Evolutionary conservation across 495 filamentous ascomycete genomes (phyloP).

Genomic region (Friedmanniomyces endolithicus): DNA sequence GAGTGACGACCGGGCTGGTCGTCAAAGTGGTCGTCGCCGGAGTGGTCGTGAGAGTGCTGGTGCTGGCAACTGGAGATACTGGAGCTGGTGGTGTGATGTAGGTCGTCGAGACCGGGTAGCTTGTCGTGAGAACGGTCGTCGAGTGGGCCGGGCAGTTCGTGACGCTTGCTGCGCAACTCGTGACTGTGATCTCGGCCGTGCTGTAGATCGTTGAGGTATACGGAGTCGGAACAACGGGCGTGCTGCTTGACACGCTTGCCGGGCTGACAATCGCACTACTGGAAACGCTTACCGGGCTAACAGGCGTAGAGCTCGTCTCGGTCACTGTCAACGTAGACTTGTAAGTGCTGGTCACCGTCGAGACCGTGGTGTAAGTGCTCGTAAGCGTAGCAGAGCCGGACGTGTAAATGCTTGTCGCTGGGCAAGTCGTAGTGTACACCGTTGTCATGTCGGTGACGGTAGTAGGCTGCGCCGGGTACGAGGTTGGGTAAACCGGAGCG

Average conservation of each 20-base stretch:
- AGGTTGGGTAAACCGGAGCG: constrained; percentile 1
- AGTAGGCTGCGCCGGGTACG: neutral
- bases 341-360: constrained; percentile 18
- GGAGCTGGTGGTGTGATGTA: neutral
- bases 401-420: constrained; percentile 18
- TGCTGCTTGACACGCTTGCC: neutral
- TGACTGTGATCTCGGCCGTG: constrained; percentile 1
- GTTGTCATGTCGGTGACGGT: constrained; percentile 13
- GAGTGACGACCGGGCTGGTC: neutral
- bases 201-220: constrained; percentile 10
- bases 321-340: constrained; percentile 1
- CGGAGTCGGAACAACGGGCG: neutral
- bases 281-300: constrained; percentile 7
- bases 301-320: neutral
- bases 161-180: neutral
- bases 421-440: constrained; percentile 16
- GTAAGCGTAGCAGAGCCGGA: constrained; percentile 30
- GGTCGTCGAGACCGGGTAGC: neutral
- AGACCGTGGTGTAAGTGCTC: constrained; percentile 38
- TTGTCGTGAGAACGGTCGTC: neutral
- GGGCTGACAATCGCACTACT: constrained; percentile 3
- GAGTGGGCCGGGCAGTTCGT: constrained; percentile 7
- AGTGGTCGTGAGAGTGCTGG: constrained; percentile 3
- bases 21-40: neutral
- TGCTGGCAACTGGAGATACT: neutral